Evolutionary conservation across 2,329 filamentous ascomycete species (phyloP).

Genomic region (Pseudocercospora eumusae): DNA sequence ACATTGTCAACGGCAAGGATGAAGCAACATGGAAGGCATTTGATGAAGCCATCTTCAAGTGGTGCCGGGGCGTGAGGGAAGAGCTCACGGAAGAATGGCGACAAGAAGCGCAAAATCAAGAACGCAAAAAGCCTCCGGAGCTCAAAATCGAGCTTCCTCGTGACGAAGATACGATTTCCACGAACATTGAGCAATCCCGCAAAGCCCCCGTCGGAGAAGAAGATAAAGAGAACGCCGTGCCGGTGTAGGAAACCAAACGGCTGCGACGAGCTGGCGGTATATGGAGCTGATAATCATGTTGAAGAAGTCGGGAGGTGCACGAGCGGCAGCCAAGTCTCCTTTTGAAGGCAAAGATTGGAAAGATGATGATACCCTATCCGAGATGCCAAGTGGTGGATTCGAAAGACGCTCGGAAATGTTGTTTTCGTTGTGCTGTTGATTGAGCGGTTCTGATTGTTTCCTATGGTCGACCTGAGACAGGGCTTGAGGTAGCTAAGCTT

Average conservation of each 20-base stretch:
- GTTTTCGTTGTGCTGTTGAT: neutral
- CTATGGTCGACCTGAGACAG: conserved; percentile 7
- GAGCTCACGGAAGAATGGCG: conserved; percentile 77
- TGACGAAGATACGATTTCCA: conserved; percentile 8
- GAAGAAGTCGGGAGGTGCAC: neutral
- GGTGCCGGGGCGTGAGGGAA: conserved; percentile 79
- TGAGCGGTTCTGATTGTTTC: neutral
- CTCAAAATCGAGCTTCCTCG: conserved; percentile 33
- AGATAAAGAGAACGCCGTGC: conserved; percentile 22
- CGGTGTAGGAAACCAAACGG: conserved; percentile 18
- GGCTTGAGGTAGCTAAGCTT: neutral
- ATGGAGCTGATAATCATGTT: neutral
- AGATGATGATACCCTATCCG: conserved; percentile 11
- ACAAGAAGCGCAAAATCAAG: conserved; percentile 32
- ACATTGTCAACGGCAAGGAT: conserved; percentile 74
- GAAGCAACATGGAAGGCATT: conserved; percentile 73
- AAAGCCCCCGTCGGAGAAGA: conserved; percentile 13
- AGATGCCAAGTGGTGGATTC: neutral
- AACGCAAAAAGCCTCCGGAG: conserved; percentile 34
- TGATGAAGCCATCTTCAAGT: conserved; percentile 77
- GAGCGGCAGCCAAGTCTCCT: neutral
- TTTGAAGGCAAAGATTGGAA: conserved; percentile 7
- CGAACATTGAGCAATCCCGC: conserved; percentile 10
- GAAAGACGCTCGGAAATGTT: neutral
- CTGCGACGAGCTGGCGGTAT: neutral